Conservation (phyloP, 2,329 filamentous ascomycete species). For the Hypomyces rosellus region DNA sequence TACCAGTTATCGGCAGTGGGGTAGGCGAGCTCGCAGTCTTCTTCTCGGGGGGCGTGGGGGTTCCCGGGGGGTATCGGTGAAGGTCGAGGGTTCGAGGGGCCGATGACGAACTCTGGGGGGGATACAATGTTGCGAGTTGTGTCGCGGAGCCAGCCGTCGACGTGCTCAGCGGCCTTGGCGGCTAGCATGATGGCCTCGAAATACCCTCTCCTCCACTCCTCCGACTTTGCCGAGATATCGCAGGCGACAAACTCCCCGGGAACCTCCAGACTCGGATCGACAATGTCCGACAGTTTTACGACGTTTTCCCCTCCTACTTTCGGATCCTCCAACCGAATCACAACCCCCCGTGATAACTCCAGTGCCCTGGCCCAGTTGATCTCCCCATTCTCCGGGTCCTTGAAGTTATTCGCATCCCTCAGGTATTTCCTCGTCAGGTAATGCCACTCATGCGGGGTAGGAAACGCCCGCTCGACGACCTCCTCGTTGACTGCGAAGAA, state of each 20-base stretch:
- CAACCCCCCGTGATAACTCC: constrained; percentile 50
- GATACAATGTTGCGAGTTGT: constrained; percentile 60
- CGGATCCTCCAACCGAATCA: constrained; percentile 64
- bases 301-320: constrained; percentile 62
- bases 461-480: constrained; percentile 65
- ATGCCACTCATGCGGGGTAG: constrained; percentile 77
- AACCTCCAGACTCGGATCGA: constrained; percentile 63
- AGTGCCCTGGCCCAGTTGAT: constrained; percentile 65
- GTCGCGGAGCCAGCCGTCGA: constrained; percentile 74
- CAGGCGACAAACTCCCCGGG: constrained; percentile 56
- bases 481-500: constrained; percentile 67
- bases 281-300: constrained; percentile 47
- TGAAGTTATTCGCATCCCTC: constrained; percentile 56
- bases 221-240: constrained; percentile 69
- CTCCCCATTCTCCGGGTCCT: constrained; percentile 44
- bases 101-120: constrained; percentile 66
- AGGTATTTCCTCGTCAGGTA: constrained; percentile 63
- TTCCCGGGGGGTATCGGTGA: constrained; percentile 62
- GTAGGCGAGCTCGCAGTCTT: constrained; percentile 66
- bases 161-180: constrained; percentile 69
- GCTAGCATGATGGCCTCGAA: constrained; percentile 73
- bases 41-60: constrained; percentile 59
- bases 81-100: constrained; percentile 77
- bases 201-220: constrained; percentile 82
- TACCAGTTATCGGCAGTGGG: constrained; percentile 71